Conservation (phyloP, 2,329 filamentous ascomycete species). For the Colletotrichum kahawae region DNA sequence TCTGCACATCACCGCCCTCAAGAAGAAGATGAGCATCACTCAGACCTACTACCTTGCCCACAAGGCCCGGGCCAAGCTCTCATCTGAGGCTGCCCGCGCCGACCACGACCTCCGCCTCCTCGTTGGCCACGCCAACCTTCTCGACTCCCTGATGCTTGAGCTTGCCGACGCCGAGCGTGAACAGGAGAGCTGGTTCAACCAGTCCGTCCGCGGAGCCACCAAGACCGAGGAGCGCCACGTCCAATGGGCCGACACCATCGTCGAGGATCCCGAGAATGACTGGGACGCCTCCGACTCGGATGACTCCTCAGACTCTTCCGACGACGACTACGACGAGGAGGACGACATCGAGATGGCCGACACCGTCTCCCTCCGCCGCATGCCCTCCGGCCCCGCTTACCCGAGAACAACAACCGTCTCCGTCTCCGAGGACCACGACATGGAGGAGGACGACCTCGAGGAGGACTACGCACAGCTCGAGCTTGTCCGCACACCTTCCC, state of each 20-base stretch:
- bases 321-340: conserved; percentile 54
- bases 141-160: conserved; percentile 91
- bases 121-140: conserved; percentile 97
- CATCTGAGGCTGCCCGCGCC: conserved; percentile 83
- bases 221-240: conserved; percentile 67
- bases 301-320: conserved; percentile 31
- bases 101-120: conserved; percentile 96
- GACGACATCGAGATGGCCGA: conserved; percentile 64
- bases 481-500: conserved; percentile 72
- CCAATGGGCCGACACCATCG: conserved; percentile 84
- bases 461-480: conserved; percentile 70
- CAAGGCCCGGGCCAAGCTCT: conserved; percentile 95
- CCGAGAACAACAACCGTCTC: conserved; percentile 34
- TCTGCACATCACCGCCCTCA: conserved; percentile 39
- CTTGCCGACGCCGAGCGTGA: conserved; percentile 93
- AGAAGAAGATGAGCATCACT: conserved; percentile 92
- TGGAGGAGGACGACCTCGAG: conserved; percentile 60
- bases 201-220: conserved; percentile 81
- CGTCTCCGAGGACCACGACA: conserved; percentile 46
- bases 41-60: conserved; percentile 99
- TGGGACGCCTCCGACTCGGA: conserved; percentile 68
- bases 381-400: conserved; percentile 39
- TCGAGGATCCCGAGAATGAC: conserved; percentile 76
- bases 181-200: conserved; percentile 98
- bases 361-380: conserved; percentile 50